These are phyloP conservation scores for Xylaria nigripes DNA, from an alignment of 495 filamentous ascomycete species.

Conservation along the genomic window DNA sequence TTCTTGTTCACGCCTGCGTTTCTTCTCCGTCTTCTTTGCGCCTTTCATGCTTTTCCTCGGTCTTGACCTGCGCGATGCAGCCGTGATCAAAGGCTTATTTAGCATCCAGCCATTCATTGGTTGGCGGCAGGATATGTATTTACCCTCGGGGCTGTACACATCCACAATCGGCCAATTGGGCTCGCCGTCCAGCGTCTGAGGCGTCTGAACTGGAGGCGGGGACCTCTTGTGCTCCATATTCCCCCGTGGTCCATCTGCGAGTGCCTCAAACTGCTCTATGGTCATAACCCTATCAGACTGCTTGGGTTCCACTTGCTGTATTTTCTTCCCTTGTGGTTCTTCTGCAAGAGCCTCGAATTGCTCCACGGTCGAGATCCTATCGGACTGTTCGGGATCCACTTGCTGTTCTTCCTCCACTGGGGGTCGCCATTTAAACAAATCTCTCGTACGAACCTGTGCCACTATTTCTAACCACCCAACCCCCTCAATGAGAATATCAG, in stretches of 20 bases:
- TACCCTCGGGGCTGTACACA: slow-evolving; percentile 75
- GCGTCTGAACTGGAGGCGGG: too few species aligned
- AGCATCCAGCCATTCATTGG: slow-evolving; percentile 68
- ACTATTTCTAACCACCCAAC: slow-evolving; percentile 89
- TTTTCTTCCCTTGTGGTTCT: slow-evolving; percentile 14
- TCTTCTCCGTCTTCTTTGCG: slow-evolving; percentile 44
- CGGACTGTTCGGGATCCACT: slow-evolving; percentile 10
- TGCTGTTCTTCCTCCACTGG: slow-evolving; percentile 1
- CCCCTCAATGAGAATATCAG: slow-evolving; percentile 84
- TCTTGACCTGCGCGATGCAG: slow-evolving; percentile 21
- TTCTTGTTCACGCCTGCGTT: slow-evolving; percentile 15
- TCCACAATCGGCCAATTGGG: slow-evolving; percentile 62
- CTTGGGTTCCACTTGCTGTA: slow-evolving; percentile 7
- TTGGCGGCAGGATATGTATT: slow-evolving; percentile 56
- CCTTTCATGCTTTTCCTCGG: slow-evolving; percentile 55
- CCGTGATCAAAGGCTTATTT: slow-evolving; percentile 28
- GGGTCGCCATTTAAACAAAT: slow-evolving; percentile 19
- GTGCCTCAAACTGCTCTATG: neutral
- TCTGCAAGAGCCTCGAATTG: slow-evolving; percentile 15
- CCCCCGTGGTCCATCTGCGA: neutral
- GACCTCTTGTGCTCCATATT: too few species aligned
- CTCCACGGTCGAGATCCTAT: slow-evolving; percentile 15
- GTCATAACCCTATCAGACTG: neutral
- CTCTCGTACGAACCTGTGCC: slow-evolving; percentile 61
- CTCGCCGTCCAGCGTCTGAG: slow-evolving; percentile 6